Conservation (phyloP, 371 early-diverging fungal genomes). For the Apophysomyces elegans region DNA sequence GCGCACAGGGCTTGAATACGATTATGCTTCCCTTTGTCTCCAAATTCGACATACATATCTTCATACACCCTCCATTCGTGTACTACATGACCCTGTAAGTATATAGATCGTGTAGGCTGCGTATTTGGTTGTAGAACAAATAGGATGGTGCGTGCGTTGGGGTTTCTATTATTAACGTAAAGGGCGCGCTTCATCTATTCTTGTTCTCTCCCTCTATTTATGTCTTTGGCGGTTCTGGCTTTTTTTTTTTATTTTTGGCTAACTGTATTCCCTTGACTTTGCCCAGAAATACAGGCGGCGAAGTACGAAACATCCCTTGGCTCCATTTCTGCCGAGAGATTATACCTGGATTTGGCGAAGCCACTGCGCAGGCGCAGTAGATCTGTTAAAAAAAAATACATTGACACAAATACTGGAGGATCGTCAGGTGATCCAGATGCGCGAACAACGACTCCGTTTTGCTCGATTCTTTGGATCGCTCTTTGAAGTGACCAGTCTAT, state of each 20-base stretch:
- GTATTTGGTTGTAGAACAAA: too few relatives aligned
- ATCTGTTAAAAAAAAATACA: constrained; percentile 3
- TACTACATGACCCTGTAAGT: constrained; percentile 53
- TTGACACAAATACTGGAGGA: not conserved
- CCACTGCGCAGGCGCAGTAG: constrained; percentile 34
- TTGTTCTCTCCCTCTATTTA: not conserved
- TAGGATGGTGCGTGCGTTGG: too few relatives aligned
- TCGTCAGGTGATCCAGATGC: not conserved
- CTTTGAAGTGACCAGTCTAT: constrained; percentile 48
- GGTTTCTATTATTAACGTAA: too few relatives aligned
- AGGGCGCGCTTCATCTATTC: not conserved
- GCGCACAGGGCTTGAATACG: constrained; percentile 30
- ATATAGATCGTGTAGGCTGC: too few relatives aligned
- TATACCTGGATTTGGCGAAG: constrained; percentile 47
- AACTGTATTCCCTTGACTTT: not conserved
- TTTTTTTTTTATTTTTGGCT: not conserved
- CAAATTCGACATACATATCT: constrained; percentile 42
- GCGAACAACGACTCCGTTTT: constrained; percentile 34
- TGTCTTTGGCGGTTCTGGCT: too few relatives aligned
- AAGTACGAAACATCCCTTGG: constrained; percentile 52
- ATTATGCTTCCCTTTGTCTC: constrained; percentile 47
- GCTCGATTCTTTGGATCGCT: constrained; percentile 48
- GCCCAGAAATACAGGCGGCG: constrained; percentile 53
- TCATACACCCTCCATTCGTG: constrained; percentile 46
- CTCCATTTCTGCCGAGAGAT: constrained; percentile 55